Conservation (phyloP, 805 yeast species). For the Saccharomycopsis sp. region DNA sequence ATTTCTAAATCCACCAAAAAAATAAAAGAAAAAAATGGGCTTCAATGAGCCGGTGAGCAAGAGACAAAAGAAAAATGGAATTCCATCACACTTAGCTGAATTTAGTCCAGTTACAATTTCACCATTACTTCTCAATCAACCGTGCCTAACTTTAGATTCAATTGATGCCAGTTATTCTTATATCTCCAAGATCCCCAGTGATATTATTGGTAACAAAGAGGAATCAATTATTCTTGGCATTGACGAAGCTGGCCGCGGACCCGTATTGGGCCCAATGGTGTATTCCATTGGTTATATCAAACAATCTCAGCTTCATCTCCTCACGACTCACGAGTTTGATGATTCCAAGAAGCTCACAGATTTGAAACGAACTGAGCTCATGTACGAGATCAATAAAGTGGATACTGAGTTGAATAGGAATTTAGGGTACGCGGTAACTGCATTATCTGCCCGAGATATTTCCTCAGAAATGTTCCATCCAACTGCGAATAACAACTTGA, state of each 20-base stretch:
- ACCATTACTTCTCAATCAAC: background rate
- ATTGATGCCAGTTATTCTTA: slow-evolving; percentile 19
- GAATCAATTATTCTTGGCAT: slow-evolving; percentile 58
- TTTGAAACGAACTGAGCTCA: slow-evolving; percentile 53
- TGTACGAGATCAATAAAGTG: slow-evolving; percentile 38
- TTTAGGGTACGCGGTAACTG: slow-evolving; percentile 84
- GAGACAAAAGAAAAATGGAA: no score
- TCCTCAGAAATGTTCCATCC: slow-evolving; percentile 79
- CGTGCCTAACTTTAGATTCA: background rate
- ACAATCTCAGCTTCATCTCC: slow-evolving; percentile 38
- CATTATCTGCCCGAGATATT: slow-evolving; percentile 82
- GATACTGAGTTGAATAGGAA: slow-evolving; percentile 33
- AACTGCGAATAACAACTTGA: slow-evolving; percentile 42
- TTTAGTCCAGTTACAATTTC: slow-evolving; percentile 7
- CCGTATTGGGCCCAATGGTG: slow-evolving; percentile 97
- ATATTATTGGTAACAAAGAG: background rate
- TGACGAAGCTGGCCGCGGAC: slow-evolving; percentile 99
- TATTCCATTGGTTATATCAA: slow-evolving; percentile 82
- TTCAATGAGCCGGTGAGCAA: no score
- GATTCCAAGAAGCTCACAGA: slow-evolving; percentile 88
- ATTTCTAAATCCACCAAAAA: no score
- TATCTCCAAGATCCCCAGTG: slow-evolving; percentile 17
- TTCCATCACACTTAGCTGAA: no score
- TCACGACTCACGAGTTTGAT: slow-evolving; percentile 67
- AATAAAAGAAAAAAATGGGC: no score